Evolutionary conservation across 345 rosid species (phyloP).

Genomic region (Hibiscus syriacus): DNA sequence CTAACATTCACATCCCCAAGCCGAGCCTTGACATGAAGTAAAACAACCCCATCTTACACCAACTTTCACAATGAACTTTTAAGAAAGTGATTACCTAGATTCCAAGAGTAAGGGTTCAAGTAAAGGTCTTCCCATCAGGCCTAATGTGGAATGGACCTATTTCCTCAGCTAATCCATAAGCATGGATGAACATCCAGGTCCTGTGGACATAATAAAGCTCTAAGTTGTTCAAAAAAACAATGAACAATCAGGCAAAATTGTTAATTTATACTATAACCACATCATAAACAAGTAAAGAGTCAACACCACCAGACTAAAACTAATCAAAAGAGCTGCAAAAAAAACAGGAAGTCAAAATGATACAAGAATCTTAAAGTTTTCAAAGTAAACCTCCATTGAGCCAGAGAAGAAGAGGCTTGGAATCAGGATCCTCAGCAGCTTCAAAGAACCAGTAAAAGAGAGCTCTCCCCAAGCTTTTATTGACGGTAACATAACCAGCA

Average conservation of each 20-base stretch:
- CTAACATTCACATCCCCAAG: not conserved
- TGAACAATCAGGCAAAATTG: not conserved
- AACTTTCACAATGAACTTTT: not conserved
- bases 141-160: conserved; percentile 82
- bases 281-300: not conserved
- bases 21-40: not conserved
- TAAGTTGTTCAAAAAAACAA: not conserved
- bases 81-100: conserved; percentile 43
- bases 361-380: not conserved
- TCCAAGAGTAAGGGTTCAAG: conserved; percentile 86
- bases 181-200: conserved; percentile 97
- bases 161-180: conserved; percentile 85
- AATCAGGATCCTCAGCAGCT: conserved; percentile 62
- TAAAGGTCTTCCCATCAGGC: conserved; percentile 71
- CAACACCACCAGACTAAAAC: not conserved
- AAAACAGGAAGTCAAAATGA: not conserved
- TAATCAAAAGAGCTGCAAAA: not conserved
- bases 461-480: conserved; percentile 57
- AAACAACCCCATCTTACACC: not conserved
- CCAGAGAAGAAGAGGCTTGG: conserved; percentile 90
- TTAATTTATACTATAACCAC: not conserved
- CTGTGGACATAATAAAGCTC: conserved; percentile 25
- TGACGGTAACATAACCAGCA: conserved; percentile 68
- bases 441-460: conserved; percentile 85
- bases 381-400: conserved; percentile 60